Percentiles rank a stretch among this genome's conserved stretches.
Conservation (phyloP, 2,329 filamentous ascomycete genomes). For the Arthrobotrys pseudoclavata region DNA sequence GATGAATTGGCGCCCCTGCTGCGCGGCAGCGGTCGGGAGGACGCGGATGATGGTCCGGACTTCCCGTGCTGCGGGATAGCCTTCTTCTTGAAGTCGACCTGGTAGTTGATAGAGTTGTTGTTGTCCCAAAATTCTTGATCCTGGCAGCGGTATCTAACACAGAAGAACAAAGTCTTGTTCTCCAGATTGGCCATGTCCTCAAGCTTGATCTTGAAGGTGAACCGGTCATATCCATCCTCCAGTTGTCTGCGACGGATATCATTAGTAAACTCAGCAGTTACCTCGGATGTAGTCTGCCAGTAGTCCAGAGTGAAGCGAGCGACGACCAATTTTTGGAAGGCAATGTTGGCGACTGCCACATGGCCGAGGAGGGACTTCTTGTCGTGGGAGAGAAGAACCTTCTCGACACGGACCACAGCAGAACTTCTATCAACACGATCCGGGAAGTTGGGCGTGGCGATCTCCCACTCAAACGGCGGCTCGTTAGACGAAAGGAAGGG, state of each 20-base stretch:
- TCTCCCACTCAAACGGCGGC: conserved; percentile 84
- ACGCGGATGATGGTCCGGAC: conserved; percentile 67
- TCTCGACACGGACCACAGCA: conserved; percentile 78
- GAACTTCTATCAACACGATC: conserved; percentile 65
- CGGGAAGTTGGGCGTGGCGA: conserved; percentile 86
- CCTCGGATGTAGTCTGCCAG: conserved; percentile 98
- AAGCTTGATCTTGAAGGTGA: conserved; percentile 93
- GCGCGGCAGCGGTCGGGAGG: conserved; percentile 74
- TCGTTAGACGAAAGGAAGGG: conserved; percentile 77
- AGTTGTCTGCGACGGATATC: conserved; percentile 78
- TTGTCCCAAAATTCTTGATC: conserved; percentile 96
- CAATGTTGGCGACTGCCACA: conserved; percentile 86
- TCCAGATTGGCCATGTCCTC: conserved; percentile 92
- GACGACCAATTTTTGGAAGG: conserved; percentile 89
- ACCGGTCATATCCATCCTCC: conserved; percentile 82
- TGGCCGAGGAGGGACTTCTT: conserved; percentile 88
- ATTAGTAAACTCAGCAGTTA: conserved; percentile 86
- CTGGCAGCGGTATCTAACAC: conserved; percentile 86
- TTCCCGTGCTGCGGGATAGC: conserved; percentile 72
- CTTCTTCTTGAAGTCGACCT: conserved; percentile 92
- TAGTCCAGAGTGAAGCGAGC: conserved; percentile 96
- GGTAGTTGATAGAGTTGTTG: conserved; percentile 88
- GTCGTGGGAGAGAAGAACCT: conserved; percentile 86
- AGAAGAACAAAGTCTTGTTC: conserved; percentile 91
- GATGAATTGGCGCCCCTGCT: conserved; percentile 72